phyloP scores from a whole-genome alignment of 73 alveolate species.

The Durusdinium trenchii region DNA sequence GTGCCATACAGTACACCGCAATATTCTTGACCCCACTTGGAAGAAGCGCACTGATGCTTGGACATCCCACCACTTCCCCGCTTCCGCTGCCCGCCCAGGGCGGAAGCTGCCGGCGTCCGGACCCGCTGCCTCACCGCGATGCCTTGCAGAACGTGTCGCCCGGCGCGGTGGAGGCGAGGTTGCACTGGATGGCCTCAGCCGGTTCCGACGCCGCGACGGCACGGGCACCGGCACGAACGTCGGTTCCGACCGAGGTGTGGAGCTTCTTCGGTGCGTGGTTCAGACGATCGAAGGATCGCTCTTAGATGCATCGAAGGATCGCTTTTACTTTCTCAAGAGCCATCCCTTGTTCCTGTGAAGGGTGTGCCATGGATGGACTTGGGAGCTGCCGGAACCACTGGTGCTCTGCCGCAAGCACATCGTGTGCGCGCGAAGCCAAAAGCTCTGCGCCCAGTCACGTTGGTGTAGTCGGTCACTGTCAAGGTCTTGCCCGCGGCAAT shows the following conservation, averaged over 20 bases:
- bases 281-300: no score
- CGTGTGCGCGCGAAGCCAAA: not conserved
- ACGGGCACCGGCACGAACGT: no score
- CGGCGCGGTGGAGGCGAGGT: not conserved
- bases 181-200: constrained; percentile 46
- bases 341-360: not conserved
- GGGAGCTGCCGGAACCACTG: not conserved
- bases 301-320: no score
- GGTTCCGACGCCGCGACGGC: no score
- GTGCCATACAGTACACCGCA: no score
- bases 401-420: no score
- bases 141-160: constrained; percentile 12
- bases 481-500: constrained; percentile 31
- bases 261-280: no score
- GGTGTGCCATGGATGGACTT: not conserved
- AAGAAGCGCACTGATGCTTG: not conserved
- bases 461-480: not conserved
- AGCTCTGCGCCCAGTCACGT: not conserved
- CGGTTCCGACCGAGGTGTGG: no score
- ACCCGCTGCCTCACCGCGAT: not conserved
- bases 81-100: not conserved
- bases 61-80: not conserved
- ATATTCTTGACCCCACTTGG: no score
- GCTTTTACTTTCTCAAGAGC: no score
- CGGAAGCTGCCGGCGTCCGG: not conserved